Base-by-base conservation (phyloP, 148 eudicot genomes). In the Talinum fruticosum region DNA sequence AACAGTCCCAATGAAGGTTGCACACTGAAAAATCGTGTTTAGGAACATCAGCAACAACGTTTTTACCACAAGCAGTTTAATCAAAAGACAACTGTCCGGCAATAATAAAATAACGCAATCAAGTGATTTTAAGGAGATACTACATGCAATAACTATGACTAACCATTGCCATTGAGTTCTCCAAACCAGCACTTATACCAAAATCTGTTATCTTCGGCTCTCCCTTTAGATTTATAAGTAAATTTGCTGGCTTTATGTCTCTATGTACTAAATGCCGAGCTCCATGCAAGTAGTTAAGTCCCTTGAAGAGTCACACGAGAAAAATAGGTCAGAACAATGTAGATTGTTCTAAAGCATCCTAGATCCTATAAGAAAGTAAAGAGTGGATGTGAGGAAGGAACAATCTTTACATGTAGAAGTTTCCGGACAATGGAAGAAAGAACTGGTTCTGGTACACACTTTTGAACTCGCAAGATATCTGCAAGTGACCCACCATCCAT, bases 401-500 rank as follows among this genome's bases (percentile, higher is more conserved):
- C 59, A 38, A 35, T 1, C 69, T 78, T 41, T 85, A 92, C 99
- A 74, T 82, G 87, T 81, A 95, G 82, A 71, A 95, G 94, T 78
- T 90, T 92, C 69, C 89, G 87, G 81, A 91, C 84, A 82, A 92
- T 89, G 41, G 86, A 79, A 6, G 99, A 95, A 83, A 95, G 97
- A 62, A 92, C 76, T 29, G 90, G 86, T 83, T 95, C 99, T 37
- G 99, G 99, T 85, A 95, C 80, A 78, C 85, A 69, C 77, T 86
- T 92, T 26, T 77, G 86, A 59, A 87, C 76, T 34, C 79, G 83
- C 66, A 95, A 72, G 67, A 92, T 77, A 82, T 95, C 99, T 70
- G 97, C 97, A 62, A 95, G 84, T 29, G 99, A 95, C 76, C 99
- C 99, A 69, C 97, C 99, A 86, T 95, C 89, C 99, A 95, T 92